Percentiles rank a stretch among this genome's conserved stretches.
Conservation (phyloP, 2,329 filamentous ascomycete species). For the Fonsecaea nubica region DNA sequence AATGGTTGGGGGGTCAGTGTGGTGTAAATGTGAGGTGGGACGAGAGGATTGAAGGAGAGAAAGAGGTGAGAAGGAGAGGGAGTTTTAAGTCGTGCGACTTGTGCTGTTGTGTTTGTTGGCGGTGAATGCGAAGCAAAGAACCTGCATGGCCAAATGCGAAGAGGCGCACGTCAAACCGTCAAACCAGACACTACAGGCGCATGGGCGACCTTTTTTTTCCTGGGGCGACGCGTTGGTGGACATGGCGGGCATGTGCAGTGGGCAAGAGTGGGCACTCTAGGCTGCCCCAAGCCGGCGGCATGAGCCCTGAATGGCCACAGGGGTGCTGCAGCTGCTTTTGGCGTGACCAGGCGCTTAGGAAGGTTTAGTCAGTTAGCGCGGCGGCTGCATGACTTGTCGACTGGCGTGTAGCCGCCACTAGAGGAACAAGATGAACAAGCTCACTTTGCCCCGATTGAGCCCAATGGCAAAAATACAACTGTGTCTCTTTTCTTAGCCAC, state of each 20-base stretch:
- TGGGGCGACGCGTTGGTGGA: slow-evolving; percentile 16
- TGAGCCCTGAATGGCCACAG: slow-evolving; percentile 1
- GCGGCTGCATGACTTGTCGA: neutral
- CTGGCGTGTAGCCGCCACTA: slow-evolving; percentile 4
- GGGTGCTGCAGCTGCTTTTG: slow-evolving; percentile 4
- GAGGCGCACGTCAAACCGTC: neutral
- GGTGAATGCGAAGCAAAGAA: slow-evolving; percentile 24
- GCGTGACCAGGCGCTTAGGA: slow-evolving; percentile 3
- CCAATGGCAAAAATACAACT: slow-evolving; percentile 14
- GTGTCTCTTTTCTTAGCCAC: slow-evolving; percentile 21
- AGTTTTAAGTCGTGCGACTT: slow-evolving; percentile 1
- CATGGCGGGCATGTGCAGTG: slow-evolving; percentile 17
- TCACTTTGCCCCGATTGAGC: slow-evolving; percentile 4
- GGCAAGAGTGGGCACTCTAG: neutral
- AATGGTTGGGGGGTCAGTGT: neutral
- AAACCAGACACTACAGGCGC: slow-evolving; percentile 16
- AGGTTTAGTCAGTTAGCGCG: neutral
- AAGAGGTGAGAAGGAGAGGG: slow-evolving; percentile 7
- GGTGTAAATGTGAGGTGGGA: slow-evolving; percentile 3
- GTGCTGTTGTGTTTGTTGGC: slow-evolving; percentile 23
- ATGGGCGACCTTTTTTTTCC: slow-evolving; percentile 21
- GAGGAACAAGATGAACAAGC: slow-evolving; percentile 2
- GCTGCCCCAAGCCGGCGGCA: slow-evolving; percentile 1
- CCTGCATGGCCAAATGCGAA: slow-evolving; percentile 10
- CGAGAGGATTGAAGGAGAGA: slow-evolving; percentile 8